phyloP scores from a whole-genome alignment of 768 basidiomycete genomes.

The Boletus sensibilis region DNA sequence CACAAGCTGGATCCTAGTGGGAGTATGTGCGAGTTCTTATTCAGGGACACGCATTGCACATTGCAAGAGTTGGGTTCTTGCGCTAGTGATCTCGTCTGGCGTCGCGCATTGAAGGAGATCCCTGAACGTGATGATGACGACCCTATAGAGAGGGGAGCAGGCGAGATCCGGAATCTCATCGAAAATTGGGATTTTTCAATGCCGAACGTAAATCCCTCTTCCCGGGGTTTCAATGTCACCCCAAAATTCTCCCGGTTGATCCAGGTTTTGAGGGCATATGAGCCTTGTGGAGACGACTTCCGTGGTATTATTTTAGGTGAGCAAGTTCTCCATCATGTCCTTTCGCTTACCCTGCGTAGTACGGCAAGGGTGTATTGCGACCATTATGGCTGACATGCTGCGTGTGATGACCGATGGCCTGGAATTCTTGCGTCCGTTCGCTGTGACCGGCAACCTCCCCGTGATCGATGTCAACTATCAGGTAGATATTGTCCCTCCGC shows the following conservation, averaged over 20 bases:
- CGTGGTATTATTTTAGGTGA: slow-evolving; percentile 70
- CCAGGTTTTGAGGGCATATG: slow-evolving; percentile 56
- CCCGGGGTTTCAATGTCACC: slow-evolving; percentile 63
- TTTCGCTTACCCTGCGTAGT: slow-evolving; percentile 40
- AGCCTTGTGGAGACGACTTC: slow-evolving; percentile 54
- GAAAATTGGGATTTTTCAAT: slow-evolving; percentile 63
- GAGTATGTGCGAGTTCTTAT: slow-evolving; percentile 39
- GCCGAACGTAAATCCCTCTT: slow-evolving; percentile 58
- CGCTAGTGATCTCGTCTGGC: slow-evolving; percentile 71
- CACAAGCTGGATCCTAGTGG: slow-evolving; percentile 44
- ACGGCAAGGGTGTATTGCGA: slow-evolving; percentile 50
- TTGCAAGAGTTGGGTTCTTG: slow-evolving; percentile 61
- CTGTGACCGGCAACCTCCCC: slow-evolving; percentile 41
- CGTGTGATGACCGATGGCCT: slow-evolving; percentile 50
- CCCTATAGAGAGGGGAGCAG: slow-evolving; percentile 21
- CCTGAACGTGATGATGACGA: slow-evolving; percentile 39
- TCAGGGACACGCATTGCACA: slow-evolving; percentile 46
- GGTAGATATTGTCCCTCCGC: slow-evolving; percentile 21
- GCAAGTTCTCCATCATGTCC: slow-evolving; percentile 34
- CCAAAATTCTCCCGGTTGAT: slow-evolving; percentile 64
- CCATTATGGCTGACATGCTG: slow-evolving; percentile 57
- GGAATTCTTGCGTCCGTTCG: slow-evolving; percentile 54
- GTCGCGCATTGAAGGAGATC: slow-evolving; percentile 45
- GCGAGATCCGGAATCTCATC: slow-evolving; percentile 39
- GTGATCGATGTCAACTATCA: slow-evolving; percentile 34